Percentiles rank a stretch among this genome's conserved stretches.
phyloP scores from a whole-genome alignment of 306 rosid genomes.

The Cucurbita ficifolia region DNA sequence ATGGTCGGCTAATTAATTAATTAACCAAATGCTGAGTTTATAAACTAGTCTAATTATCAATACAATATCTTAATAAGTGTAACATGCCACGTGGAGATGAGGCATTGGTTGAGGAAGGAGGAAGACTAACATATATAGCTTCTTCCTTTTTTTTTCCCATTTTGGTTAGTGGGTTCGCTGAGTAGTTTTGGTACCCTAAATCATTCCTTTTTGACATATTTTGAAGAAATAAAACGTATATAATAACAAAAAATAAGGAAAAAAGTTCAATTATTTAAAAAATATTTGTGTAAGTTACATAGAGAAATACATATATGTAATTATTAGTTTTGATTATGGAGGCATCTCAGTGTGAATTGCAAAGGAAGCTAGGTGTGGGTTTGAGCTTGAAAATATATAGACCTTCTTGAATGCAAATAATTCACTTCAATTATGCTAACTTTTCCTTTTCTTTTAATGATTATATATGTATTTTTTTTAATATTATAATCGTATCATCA shows the following conservation, averaged over 20 bases:
- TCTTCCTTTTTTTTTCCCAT: background rate
- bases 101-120: background rate
- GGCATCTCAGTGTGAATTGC: slow-evolving; percentile 3
- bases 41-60: background rate
- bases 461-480: background rate
- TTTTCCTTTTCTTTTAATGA: background rate
- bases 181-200: slow-evolving; percentile 5
- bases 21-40: background rate
- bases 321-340: slow-evolving; percentile 3
- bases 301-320: background rate
- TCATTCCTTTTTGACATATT: slow-evolving; percentile 1
- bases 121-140: background rate
- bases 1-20: background rate
- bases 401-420: background rate
- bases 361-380: background rate
- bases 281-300: background rate
- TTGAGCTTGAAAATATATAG: background rate
- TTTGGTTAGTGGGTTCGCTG: slow-evolving; percentile 6
- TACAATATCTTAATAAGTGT: no score
- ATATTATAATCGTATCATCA: background rate
- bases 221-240: background rate
- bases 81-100: background rate
- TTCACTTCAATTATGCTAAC: background rate
- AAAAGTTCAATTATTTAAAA: no score
- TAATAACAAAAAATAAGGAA: no score